Evolutionary conservation across 1,139 yeast species (phyloP).

Genomic region (Hyphopichia burtonii): DNA sequence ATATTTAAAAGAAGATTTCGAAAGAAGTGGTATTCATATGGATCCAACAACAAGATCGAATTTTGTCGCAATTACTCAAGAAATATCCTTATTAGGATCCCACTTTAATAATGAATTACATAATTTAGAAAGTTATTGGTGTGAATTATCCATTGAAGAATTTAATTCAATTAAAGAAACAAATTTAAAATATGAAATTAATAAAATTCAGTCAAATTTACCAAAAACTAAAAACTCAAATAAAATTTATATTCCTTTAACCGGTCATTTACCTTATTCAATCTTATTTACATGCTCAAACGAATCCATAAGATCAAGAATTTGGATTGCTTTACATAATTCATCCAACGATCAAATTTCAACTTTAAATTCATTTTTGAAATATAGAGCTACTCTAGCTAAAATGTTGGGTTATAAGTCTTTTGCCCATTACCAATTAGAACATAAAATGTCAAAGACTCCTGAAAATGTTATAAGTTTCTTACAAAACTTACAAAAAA

Average conservation of each 20-base stretch:
- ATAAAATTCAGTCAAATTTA: slow-evolving; percentile 22
- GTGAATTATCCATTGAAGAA: slow-evolving; percentile 31
- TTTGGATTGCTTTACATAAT: slow-evolving; percentile 76
- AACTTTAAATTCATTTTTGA: slow-evolving; percentile 57
- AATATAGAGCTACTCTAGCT: slow-evolving; percentile 71
- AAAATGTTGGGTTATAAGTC: slow-evolving; percentile 68
- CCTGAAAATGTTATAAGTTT: slow-evolving; percentile 78
- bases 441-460: slow-evolving; percentile 85
- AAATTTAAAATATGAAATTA: slow-evolving; percentile 25
- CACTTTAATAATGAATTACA: slow-evolving; percentile 64
- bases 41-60: slow-evolving; percentile 61
- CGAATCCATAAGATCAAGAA: slow-evolving; percentile 56
- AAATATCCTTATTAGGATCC: slow-evolving; percentile 81
- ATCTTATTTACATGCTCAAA: slow-evolving; percentile 60
- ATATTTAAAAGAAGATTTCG: slow-evolving; percentile 79
- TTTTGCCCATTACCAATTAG: slow-evolving; percentile 77
- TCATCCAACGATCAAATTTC: slow-evolving; percentile 58
- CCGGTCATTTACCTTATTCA: slow-evolving; percentile 66
- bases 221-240: slow-evolving; percentile 6
- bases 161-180: slow-evolving; percentile 27
- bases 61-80: slow-evolving; percentile 78
- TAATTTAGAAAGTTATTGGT: slow-evolving; percentile 40
- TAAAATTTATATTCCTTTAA: slow-evolving; percentile 51
- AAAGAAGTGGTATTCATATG: slow-evolving; percentile 87
- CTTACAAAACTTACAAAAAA: slow-evolving; percentile 54